These are phyloP conservation scores for Acacia melanoxylon DNA, from an alignment of 306 rosid species.

Conservation along the genomic window DNA sequence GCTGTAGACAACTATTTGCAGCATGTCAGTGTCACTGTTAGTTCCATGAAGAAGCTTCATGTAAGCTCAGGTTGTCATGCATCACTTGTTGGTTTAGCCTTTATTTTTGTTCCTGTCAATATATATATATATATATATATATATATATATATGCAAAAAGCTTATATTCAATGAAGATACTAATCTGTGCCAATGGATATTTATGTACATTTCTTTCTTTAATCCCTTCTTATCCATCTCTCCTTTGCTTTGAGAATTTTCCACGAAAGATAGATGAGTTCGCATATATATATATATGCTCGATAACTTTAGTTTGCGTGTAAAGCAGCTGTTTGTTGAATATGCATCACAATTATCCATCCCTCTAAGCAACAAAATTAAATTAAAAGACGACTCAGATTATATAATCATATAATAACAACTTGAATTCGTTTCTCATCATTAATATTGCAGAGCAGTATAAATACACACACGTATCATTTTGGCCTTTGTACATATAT, in stretches of 20 bases:
- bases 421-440: no score
- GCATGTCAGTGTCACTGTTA: neutral
- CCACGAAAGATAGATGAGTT: neutral
- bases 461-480: no score
- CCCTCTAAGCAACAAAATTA: neutral
- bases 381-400: neutral
- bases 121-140: neutral
- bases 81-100: neutral
- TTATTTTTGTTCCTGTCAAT: no score
- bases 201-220: neutral
- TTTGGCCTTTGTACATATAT: no score
- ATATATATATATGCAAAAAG: neutral
- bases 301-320: neutral
- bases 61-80: neutral
- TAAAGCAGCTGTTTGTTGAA: neutral
- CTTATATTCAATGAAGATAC: neutral
- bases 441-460: no score
- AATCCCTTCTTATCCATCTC: neutral
- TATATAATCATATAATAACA: no score
- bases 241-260: neutral
- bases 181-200: neutral
- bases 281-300: neutral
- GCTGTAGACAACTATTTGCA: neutral
- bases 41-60: slow-evolving; percentile 1
- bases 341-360: neutral